Evolutionary conservation across 2,329 filamentous ascomycete genomes (phyloP).

Genomic region (Cladosporium colombiae): DNA sequence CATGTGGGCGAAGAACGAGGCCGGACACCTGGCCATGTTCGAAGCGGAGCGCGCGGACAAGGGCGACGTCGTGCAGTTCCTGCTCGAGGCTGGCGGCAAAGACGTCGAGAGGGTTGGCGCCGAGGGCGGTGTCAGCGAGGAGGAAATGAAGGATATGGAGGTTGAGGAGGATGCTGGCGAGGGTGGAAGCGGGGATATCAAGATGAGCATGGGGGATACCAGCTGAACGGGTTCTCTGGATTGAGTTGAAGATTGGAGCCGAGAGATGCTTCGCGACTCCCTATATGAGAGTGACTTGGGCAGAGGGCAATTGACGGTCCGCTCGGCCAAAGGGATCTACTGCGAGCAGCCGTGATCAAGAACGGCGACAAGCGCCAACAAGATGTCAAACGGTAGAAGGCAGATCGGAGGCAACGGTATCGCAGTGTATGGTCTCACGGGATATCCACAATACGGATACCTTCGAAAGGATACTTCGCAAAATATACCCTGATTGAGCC

Average conservation of each 20-base stretch:
- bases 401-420: not conserved
- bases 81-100: conserved; percentile 50
- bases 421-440: not conserved
- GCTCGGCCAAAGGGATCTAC: not conserved
- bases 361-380: not conserved
- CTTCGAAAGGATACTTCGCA: not conserved
- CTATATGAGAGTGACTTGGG: not conserved
- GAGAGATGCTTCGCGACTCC: not conserved
- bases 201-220: conserved; percentile 20
- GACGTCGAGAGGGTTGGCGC: conserved; percentile 37
- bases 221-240: not conserved
- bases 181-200: conserved; percentile 16
- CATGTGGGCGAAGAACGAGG: conserved; percentile 75
- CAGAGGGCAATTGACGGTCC: not conserved
- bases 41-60: conserved; percentile 53
- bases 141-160: conserved; percentile 19
- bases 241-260: not conserved
- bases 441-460: not conserved
- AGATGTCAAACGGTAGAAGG: not conserved
- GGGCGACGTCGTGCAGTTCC: conserved; percentile 50
- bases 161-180: conserved; percentile 12
- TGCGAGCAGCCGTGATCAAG: not conserved
- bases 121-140: conserved; percentile 17
- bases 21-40: conserved; percentile 67
- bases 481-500: not conserved